Conservation (phyloP, 306 rosid genomes). For the Lablab purpureus region DNA sequence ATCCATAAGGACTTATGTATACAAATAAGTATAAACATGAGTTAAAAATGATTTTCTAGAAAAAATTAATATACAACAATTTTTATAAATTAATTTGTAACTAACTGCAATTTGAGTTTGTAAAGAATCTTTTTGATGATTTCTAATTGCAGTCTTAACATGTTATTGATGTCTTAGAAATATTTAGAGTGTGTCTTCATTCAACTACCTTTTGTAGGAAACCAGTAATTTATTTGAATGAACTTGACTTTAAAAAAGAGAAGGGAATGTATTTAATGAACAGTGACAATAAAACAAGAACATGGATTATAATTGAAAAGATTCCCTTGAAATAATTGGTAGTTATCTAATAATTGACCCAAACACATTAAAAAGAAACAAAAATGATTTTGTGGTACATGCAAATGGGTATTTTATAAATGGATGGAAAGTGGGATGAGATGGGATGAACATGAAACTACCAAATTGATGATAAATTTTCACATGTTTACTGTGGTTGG, state of each 20-base stretch:
- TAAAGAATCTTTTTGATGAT: too few species aligned
- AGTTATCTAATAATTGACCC: conserved; percentile 40
- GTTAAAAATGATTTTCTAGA: too few species aligned
- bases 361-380: conserved; percentile 29
- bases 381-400: conserved; percentile 9
- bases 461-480: conserved; percentile 12
- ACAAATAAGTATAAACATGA: too few species aligned
- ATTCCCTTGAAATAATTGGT: conserved; percentile 48
- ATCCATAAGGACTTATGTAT: too few species aligned
- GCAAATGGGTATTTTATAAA: not conserved
- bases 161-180: too few species aligned
- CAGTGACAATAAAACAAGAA: conserved; percentile 24
- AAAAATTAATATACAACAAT: too few species aligned
- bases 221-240: not conserved
- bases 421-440: conserved; percentile 25
- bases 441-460: conserved; percentile 33
- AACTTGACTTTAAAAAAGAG: conserved; percentile 15
- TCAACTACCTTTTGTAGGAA: too few species aligned
- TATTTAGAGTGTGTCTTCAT: too few species aligned
- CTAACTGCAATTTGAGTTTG: too few species aligned
- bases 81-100: too few species aligned
- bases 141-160: too few species aligned
- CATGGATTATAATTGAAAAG: conserved; percentile 44
- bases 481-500: conserved; percentile 49
- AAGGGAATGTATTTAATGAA: not conserved